phyloP scores from a whole-genome alignment of 2,329 filamentous ascomycete species.

The Cladorrhinum sp. region DNA sequence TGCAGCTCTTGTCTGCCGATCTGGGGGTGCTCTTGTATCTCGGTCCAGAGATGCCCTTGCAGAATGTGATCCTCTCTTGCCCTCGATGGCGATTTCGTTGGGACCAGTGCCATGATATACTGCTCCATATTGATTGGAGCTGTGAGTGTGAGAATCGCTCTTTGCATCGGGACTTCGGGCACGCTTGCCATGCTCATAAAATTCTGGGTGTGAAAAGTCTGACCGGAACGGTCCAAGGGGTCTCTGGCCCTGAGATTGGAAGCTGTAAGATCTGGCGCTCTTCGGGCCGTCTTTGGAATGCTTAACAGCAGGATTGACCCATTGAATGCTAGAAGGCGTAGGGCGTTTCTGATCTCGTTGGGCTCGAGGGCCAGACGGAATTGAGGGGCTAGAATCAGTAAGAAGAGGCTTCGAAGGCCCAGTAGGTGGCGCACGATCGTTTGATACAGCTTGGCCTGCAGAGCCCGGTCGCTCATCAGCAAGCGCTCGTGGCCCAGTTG shows the following conservation, averaged over 20 bases:
- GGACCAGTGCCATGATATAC: conserved; percentile 45
- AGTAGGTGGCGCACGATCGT: conserved; percentile 39
- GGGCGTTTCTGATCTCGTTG: conserved; percentile 47
- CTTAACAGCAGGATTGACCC: conserved; percentile 52
- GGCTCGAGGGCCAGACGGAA: conserved; percentile 53
- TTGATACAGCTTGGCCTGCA: conserved; percentile 37
- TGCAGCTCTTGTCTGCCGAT: background rate
- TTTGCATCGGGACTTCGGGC: conserved; percentile 55
- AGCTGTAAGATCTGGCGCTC: conserved; percentile 48
- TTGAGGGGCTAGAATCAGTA: conserved; percentile 44
- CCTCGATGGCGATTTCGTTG: conserved; percentile 44
- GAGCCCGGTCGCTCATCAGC: conserved; percentile 48
- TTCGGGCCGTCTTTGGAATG: conserved; percentile 53
- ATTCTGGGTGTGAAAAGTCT: conserved; percentile 38
- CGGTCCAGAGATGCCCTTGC: conserved; percentile 33
- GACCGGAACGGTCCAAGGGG: conserved; percentile 32
- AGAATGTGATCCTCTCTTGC: conserved; percentile 40
- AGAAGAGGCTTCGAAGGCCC: conserved; percentile 45
- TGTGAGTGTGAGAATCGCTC: conserved; percentile 38
- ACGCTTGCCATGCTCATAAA: conserved; percentile 44
- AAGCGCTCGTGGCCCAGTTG: conserved; percentile 53
- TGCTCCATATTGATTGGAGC: conserved; percentile 37
- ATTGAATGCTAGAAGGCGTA: conserved; percentile 57
- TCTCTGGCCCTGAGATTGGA: conserved; percentile 41
- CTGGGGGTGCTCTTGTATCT: conserved; percentile 24